Base-by-base conservation (phyloP, 1,284 basidiomycete species). In the Cutaneotrichosporon sp. region DNA sequence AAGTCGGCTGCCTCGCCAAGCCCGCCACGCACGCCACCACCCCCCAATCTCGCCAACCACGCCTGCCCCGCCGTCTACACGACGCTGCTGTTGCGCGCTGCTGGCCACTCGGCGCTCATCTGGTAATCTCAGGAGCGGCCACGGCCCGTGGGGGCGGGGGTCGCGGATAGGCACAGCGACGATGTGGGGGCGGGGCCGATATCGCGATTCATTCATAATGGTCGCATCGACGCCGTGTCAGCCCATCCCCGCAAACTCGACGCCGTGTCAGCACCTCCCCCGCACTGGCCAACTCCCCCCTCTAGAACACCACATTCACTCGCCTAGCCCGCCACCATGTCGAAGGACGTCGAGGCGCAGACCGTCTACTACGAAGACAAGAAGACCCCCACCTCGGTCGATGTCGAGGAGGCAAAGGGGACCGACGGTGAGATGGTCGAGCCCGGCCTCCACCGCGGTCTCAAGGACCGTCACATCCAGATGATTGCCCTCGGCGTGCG, bases 401-500 rank as follows among this genome's bases (percentile, higher is more conserved):
- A 38, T 20, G 20, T 53, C 34, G 33, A 53, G 20, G 34, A 38
- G 4, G 31, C 51, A 34, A 53, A 53, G 51, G 51, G 42, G 1
- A 22, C 27, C 6, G 16, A 11, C 14, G 34, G 22, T 9, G 33
- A 53, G 33, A 25, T 24, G 20, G 34, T 8, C 22, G 51, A 53
- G 33, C 33, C 33, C 3, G 45, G 52, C 18, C 63, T 64, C 24
- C 63, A 65, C 46, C 63, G 63, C 49, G 63, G 63, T 18, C 57
- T 65, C 16, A 65, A 65, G 57, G 58, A 65, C 63, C 63, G 63
- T 33, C 63, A 65, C 57, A 65, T 65, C 25, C 63, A 65, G 45
- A 65, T 65, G 63, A 65, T 65, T 54, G 63, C 63, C 24, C 59
- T 65, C 24, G 63, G 63, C 25, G 63, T 60, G 51, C 16, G 59